Conservation (phyloP, 352 stramenopile genomes). For the Phytopythium kandeliae region DNA sequence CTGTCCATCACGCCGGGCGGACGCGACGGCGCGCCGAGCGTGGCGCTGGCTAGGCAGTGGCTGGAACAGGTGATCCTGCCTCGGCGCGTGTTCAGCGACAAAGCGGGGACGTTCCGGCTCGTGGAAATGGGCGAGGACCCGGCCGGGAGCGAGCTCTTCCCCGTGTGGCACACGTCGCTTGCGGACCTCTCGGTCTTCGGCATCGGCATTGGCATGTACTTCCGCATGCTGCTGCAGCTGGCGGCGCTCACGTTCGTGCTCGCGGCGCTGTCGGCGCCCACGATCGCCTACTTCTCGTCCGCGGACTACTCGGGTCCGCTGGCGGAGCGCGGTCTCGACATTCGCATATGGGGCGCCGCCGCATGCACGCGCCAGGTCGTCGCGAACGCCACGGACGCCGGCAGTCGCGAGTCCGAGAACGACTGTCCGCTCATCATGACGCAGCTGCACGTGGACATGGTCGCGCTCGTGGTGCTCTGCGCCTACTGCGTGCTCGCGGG, state of each 20-base stretch:
- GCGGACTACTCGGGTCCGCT: constrained; percentile 51
- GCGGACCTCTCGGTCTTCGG: constrained; percentile 59
- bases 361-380: constrained; percentile 42
- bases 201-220: constrained; percentile 76
- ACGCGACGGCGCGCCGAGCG: constrained; percentile 13
- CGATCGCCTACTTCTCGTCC: constrained; percentile 62
- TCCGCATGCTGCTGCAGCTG: constrained; percentile 63
- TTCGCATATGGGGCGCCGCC: constrained; percentile 47
- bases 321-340: constrained; percentile 26
- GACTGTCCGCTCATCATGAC: constrained; percentile 44
- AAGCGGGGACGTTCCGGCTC: constrained; percentile 34
- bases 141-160: constrained; percentile 46
- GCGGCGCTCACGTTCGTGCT: constrained; percentile 46
- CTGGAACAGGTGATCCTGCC: constrained; percentile 50
- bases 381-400: constrained; percentile 6
- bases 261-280: constrained; percentile 47
- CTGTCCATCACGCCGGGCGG: constrained; percentile 16
- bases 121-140: constrained; percentile 68
- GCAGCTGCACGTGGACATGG: constrained; percentile 54
- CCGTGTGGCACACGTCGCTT: constrained; percentile 54
- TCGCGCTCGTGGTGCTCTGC: constrained; percentile 38
- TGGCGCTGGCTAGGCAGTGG: constrained; percentile 43
- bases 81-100: constrained; percentile 34
- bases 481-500: constrained; percentile 39
- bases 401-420: constrained; percentile 21